Conservation (phyloP, 2,329 filamentous ascomycete species). For the Achaetomium macrosporum region DNA sequence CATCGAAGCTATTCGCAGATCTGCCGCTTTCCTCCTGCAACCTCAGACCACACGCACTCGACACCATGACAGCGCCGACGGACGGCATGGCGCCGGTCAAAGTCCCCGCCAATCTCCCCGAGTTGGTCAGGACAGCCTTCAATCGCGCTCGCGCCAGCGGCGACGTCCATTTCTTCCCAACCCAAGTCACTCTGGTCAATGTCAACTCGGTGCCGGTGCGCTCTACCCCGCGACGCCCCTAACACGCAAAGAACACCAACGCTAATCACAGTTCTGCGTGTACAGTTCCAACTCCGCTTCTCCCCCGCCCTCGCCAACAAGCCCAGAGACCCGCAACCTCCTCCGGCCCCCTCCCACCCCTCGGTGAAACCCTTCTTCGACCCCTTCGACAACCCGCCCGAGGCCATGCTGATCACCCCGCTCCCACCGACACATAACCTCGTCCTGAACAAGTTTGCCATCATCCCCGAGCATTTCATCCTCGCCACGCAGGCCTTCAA, state of each 20-base stretch:
- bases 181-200: slow-evolving; percentile 44
- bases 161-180: slow-evolving; percentile 50
- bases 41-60: background rate
- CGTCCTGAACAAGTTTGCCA: slow-evolving; percentile 69
- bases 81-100: slow-evolving; percentile 35
- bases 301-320: slow-evolving; percentile 64
- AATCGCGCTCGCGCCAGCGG: slow-evolving; percentile 41
- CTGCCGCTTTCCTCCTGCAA: slow-evolving; percentile 7
- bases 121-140: slow-evolving; percentile 47
- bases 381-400: slow-evolving; percentile 58
- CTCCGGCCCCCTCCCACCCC: background rate
- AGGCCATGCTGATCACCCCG: slow-evolving; percentile 47
- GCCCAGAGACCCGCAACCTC: slow-evolving; percentile 42
- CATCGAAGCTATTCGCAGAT: slow-evolving; percentile 26
- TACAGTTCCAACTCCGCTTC: slow-evolving; percentile 66
- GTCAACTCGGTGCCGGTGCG: slow-evolving; percentile 40
- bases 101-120: slow-evolving; percentile 43
- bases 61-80: slow-evolving; percentile 15
- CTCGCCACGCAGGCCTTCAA: slow-evolving; percentile 59
- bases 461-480: slow-evolving; percentile 67
- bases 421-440: slow-evolving; percentile 54
- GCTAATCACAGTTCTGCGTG: background rate
- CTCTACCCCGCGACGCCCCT: slow-evolving; percentile 2
- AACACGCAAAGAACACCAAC: background rate
- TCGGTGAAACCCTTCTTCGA: slow-evolving; percentile 38